Conservation (phyloP, 225 moss, liverwort and hornwort species). For the Physcomitrellopsis africana region DNA sequence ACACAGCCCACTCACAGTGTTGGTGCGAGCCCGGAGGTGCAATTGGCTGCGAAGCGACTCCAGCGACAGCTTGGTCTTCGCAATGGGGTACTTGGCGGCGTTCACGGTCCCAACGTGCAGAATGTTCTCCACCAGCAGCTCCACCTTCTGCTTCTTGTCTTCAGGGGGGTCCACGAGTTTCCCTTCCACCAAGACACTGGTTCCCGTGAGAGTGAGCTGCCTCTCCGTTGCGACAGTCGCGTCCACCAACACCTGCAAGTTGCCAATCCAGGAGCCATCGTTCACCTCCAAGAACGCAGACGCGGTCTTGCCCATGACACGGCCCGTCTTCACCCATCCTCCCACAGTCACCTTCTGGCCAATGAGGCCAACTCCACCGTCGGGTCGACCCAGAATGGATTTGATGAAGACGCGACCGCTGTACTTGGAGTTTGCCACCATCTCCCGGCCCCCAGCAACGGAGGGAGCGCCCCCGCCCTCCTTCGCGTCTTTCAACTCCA, state of each 20-base stretch:
- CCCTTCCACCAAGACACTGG: conserved; percentile 75
- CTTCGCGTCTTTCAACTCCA: conserved; percentile 37
- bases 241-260: conserved; percentile 92
- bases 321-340: conserved; percentile 98
- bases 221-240: conserved; percentile 54
- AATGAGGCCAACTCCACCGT: conserved; percentile 75
- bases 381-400: conserved; percentile 73
- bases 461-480: conserved; percentile 30
- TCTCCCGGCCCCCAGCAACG: conserved; percentile 42
- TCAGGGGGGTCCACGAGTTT: conserved; percentile 77
- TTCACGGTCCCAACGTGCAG: conserved; percentile 78
- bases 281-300: conserved; percentile 88
- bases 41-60: conserved; percentile 80
- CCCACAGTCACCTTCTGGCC: conserved; percentile 76
- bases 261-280: conserved; percentile 84
- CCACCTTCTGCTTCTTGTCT: conserved; percentile 90
- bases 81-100: conserved; percentile 77
- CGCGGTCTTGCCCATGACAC: conserved; percentile 65
- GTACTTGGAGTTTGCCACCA: conserved; percentile 71
- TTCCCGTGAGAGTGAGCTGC: conserved; percentile 73
- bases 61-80: conserved; percentile 72
- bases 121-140: conserved; percentile 69
- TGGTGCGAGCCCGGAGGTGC: conserved; percentile 88
- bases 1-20: conserved; percentile 53
- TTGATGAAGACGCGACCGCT: conserved; percentile 76